Conservation (phyloP, 1,284 basidiomycete species). For the Marasmius oreades region DNA sequence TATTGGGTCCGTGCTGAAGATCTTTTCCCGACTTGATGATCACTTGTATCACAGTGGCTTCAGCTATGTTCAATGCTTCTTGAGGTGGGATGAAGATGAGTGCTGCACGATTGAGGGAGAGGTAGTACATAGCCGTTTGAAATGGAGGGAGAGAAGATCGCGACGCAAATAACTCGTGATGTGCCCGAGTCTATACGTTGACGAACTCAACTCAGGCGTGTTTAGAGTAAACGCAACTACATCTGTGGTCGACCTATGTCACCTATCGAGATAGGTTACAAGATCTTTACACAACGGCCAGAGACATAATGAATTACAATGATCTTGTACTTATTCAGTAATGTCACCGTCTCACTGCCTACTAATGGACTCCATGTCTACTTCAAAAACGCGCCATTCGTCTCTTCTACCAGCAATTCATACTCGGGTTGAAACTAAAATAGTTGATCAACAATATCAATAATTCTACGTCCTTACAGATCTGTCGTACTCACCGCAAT, state of each 20-base stretch:
- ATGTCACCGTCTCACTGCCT: too few relatives aligned
- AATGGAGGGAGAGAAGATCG: not conserved
- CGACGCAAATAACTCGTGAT: too few relatives aligned
- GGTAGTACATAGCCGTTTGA: not conserved
- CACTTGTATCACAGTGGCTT: not conserved
- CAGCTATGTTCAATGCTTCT: not conserved
- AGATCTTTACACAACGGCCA: too few relatives aligned
- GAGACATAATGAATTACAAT: too few relatives aligned
- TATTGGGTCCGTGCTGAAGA: not conserved
- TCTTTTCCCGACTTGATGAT: not conserved
- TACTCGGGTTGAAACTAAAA: constrained; percentile 26
- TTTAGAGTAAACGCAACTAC: too few relatives aligned
- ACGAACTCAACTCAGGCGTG: too few relatives aligned
- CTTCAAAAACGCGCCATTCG: constrained; percentile 24
- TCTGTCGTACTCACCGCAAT: constrained; percentile 17
- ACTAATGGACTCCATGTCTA: too few relatives aligned
- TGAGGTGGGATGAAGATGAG: not conserved
- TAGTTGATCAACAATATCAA: not conserved
- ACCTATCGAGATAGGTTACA: too few relatives aligned
- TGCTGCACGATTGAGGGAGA: constrained; percentile 1
- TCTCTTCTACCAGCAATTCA: constrained; percentile 24
- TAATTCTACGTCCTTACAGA: too few relatives aligned
- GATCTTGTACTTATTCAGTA: too few relatives aligned
- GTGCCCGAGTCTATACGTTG: not conserved
- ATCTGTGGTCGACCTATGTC: too few relatives aligned